Conservation (phyloP, 768 basidiomycete species). For the Boletales sp. region DNA sequence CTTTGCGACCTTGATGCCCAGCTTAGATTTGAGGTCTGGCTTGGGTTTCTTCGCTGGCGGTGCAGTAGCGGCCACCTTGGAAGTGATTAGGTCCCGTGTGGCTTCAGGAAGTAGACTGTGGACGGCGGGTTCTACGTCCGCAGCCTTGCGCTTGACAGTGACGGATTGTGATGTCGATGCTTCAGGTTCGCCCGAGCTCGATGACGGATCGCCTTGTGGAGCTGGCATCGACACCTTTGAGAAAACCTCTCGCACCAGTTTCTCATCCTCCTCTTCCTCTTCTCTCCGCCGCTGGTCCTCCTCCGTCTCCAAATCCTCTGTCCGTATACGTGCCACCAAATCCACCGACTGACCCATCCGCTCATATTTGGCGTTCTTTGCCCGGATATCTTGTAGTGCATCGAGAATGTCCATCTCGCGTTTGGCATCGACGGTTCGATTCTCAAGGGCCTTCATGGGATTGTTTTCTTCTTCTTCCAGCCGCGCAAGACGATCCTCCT, state of each 20-base stretch:
- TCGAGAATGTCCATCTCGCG: conserved; percentile 99
- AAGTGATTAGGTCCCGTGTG: conserved; percentile 53
- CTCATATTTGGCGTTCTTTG: conserved; percentile 85
- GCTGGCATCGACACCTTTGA: conserved; percentile 56
- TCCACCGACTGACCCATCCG: conserved; percentile 74
- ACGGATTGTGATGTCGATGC: conserved; percentile 34
- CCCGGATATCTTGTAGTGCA: conserved; percentile 88
- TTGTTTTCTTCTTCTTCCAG: conserved; percentile 93
- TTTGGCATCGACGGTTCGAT: conserved; percentile 87
- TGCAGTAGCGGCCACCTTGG: conserved; percentile 41
- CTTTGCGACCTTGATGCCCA: conserved; percentile 78
- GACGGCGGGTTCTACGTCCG: conserved; percentile 69
- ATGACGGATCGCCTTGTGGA: conserved; percentile 15
- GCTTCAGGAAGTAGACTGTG: conserved; percentile 66
- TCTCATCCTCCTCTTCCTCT: conserved; percentile 91
- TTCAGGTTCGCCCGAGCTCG: conserved; percentile 19
- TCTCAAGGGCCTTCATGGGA: conserved; percentile 96
- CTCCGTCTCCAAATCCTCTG: conserved; percentile 72
- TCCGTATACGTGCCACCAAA: conserved; percentile 56
- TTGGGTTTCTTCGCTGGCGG: conserved; percentile 60
- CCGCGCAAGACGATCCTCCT: conserved; percentile 80
- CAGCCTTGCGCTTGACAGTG: conserved; percentile 87
- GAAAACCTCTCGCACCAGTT: conserved; percentile 83
- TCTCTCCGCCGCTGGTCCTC: conserved; percentile 67
- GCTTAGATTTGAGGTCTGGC: conserved; percentile 51